These are phyloP conservation scores for Zygosaccharomyces pseudobailii DNA, from an alignment of 1,139 yeast species.

Conservation along the genomic window DNA sequence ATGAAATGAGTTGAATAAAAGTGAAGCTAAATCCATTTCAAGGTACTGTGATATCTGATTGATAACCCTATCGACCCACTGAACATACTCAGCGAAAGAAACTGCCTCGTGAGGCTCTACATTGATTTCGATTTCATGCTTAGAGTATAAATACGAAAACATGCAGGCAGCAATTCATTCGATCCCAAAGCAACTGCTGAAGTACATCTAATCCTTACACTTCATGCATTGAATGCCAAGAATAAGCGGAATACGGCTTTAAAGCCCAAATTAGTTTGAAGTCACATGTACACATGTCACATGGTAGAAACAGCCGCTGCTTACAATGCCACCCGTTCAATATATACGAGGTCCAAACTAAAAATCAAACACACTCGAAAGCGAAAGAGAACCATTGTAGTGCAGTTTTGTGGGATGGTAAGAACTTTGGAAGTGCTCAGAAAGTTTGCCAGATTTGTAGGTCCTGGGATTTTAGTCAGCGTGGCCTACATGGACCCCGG, in stretches of 20 bases:
- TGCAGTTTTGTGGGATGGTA: constrained; percentile 23
- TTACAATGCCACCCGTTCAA: neutral
- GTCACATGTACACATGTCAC: constrained; percentile 1
- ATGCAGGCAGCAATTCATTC: no score
- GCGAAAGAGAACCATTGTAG: constrained; percentile 24
- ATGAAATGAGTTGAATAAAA: no score
- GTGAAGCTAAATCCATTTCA: neutral
- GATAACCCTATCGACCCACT: no score
- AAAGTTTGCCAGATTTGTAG: constrained; percentile 51
- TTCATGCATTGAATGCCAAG: no score
- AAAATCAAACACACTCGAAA: neutral
- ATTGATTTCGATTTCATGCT: no score
- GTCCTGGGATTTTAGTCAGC: constrained; percentile 92
- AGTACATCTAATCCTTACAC: no score
- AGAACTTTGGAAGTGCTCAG: constrained; percentile 12
- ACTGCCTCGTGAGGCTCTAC: no score
- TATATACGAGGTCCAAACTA: neutral
- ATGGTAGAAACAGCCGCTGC: neutral
- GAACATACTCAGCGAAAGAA: no score
- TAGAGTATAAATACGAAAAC: no score
- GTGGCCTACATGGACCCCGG: constrained; percentile 99
- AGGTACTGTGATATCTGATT: no score
- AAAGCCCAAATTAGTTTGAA: neutral
- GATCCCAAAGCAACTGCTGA: no score
- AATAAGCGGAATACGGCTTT: no score